Evolutionary conservation across 176 grass and related monocot species (phyloP).

Genomic region (Oryza longistaminata): DNA sequence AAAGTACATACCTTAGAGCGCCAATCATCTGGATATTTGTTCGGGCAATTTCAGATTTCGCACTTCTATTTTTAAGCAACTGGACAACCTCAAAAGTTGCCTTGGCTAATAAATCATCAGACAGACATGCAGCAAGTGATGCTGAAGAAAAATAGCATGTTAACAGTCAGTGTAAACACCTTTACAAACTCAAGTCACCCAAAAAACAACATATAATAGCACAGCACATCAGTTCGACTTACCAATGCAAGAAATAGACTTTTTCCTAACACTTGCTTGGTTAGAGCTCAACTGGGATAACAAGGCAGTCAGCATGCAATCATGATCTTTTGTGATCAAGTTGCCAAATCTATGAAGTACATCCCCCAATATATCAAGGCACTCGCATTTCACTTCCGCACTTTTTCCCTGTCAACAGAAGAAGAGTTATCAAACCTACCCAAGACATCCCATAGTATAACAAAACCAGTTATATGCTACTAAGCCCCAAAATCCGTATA

Average conservation of each 20-base stretch:
- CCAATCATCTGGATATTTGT: constrained; percentile 99
- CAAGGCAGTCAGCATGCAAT: constrained; percentile 69
- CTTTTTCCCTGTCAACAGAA: constrained; percentile 72
- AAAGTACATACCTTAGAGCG: constrained; percentile 79
- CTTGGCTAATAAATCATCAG: constrained; percentile 91
- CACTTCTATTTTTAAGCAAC: constrained; percentile 71
- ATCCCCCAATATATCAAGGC: constrained; percentile 93
- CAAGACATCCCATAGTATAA: neutral
- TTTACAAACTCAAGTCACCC: neutral
- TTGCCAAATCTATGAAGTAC: constrained; percentile 88
- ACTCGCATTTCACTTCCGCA: constrained; percentile 95
- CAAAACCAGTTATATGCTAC: neutral
- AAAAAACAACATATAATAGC: neutral
- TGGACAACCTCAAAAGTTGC: constrained; percentile 73
- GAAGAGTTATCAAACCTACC: neutral
- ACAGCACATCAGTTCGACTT: neutral
- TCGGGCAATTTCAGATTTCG: constrained; percentile 80
- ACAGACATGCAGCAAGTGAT: constrained; percentile 88
- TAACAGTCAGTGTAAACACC: neutral
- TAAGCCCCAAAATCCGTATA: neutral
- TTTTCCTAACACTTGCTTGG: constrained; percentile 93
- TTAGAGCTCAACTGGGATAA: constrained; percentile 73
- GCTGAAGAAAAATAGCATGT: constrained; percentile 40
- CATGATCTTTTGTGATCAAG: constrained; percentile 84
- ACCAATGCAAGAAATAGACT: constrained; percentile 96